Evolutionary conservation across 1,284 basidiomycete genomes (phyloP).

Genomic region (Meira nashicola): DNA sequence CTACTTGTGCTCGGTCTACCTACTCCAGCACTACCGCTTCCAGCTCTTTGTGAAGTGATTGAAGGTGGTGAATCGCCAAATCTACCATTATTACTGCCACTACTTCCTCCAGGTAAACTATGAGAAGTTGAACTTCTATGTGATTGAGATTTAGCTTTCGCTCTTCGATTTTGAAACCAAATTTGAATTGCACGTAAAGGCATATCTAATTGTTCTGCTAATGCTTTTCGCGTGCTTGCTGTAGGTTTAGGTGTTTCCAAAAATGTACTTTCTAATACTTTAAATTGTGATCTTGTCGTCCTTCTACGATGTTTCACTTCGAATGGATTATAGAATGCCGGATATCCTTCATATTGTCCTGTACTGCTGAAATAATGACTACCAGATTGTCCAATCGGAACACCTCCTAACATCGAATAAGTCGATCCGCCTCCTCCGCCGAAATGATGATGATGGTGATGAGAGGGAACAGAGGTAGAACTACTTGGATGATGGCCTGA

Average conservation of each 20-base stretch:
- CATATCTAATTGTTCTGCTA: constrained; percentile 41
- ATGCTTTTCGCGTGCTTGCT: constrained; percentile 29
- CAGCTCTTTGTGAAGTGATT: too few species aligned
- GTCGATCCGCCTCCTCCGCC: not conserved
- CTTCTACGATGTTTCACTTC: constrained; percentile 45
- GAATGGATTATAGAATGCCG: constrained; percentile 27
- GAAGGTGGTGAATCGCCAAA: too few species aligned
- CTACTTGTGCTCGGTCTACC: too few species aligned
- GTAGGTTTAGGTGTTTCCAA: constrained; percentile 38
- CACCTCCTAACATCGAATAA: not conserved
- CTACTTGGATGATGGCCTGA: not conserved
- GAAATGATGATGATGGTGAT: constrained; percentile 1
- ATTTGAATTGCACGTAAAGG: constrained; percentile 33
- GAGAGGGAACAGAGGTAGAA: not conserved
- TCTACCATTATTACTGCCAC: too few species aligned
- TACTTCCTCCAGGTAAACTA: too few species aligned
- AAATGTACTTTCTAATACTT: constrained; percentile 39
- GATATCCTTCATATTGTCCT: constrained; percentile 16
- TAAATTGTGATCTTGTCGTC: constrained; percentile 43
- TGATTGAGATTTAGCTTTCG: constrained; percentile 32
- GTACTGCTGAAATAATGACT: constrained; percentile 13
- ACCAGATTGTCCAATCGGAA: not conserved
- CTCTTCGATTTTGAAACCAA: constrained; percentile 25
- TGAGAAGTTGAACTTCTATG: too few species aligned
- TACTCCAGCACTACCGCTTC: too few species aligned